Base-by-base conservation (phyloP, 179 eudicot genomes). In the Gypsophila paniculata region DNA sequence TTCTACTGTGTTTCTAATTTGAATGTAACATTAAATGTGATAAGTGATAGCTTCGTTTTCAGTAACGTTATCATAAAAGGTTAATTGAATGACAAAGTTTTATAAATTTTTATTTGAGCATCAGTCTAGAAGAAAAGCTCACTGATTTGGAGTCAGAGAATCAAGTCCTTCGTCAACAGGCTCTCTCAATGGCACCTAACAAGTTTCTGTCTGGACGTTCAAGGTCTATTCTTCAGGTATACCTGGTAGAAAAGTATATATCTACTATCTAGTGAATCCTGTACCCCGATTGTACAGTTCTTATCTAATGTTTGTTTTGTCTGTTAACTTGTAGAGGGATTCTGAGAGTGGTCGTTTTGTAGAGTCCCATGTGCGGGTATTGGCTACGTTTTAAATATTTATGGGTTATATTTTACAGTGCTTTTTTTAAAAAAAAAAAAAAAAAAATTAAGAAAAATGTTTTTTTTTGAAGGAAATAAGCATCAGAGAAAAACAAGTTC, bases 161-260 rank as follows among this genome's bases (percentile, higher is more conserved):
- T 72, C 87, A 93, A 85, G 97, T 93, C 78, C 88, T 93, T 72
- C 98, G 97, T 71, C 98, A 93, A 75, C 98, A 93, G 75, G 90
- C 87, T 70, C 80, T 84, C 69, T 79, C 87, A 51, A 70, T 84
- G 82, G 90, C 93, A 76, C 96, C 97, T 63, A 93, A 91, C 74
- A 91, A 91, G 76, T 77, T 86, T 69, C 86, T 83, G 55, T 84
- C 90, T 44, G 88, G 87, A 61, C 97, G 91, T 69, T 87, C 96
- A 44, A 89, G 88, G 80, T 93, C 98, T 55, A 81, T 85, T 67
- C 81, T 91, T 65, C 98, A 93, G 98, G 98, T 91, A 81, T n/a
- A 61, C 8, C 39, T 23, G 34, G 72, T 70, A 10, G 69, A 72
- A 72, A 44, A 61, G 51, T 55, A 18, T 46, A 66, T 18, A 29